Evolutionary conservation across 257 asterid genomes (phyloP), one percentile per base, ranked within the genome.

Genomic region (Oldenlandia corymbosa): DNA sequence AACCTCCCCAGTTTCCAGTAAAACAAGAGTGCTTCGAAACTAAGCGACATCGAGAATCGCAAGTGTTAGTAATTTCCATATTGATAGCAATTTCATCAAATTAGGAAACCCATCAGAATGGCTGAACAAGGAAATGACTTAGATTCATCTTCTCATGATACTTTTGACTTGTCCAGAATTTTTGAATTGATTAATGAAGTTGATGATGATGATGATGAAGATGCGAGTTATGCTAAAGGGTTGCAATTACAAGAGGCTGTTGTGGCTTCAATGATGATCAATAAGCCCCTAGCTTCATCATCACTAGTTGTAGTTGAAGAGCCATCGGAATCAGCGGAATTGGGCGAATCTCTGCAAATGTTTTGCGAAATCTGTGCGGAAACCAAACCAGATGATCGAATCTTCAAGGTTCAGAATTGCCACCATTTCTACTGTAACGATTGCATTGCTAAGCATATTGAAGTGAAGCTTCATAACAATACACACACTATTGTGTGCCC

Each of bases 341-440:
- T 10, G 0, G 75, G 73, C 1, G 73, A 75, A 58, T 57, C 83
- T 0, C 65, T 80, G 0, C 69, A 24, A 46, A 20, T 39, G 5
- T 31, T 69, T 39, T 87, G 97, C 13, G 83, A 79, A 16, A 80
- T 90, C 21, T 87, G 97, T 30, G 64, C 73, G 0, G 95, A 87
- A 0, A 66, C n/a, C 4, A 85, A 82, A 42, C 73, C 66, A 46
- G 30, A 0, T 0, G 58, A 54, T 5, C 55, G 71, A 1, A 76
- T 84, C 53, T 84, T 82, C 45, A 63, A 68, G 0, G 41, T 81
- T 0, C 46, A 34, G 0, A 49, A 26, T 20, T 90, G 96, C 77
- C 1, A 16, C 4, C 95, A 85, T 45, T 7, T 3, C 5, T 83
- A 62, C 74, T 85, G 95, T 71, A 76, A 64, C 2, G 74, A 63